Evolutionary conservation across 2,329 filamentous ascomycete genomes (phyloP), one percentile per base, ranked within the genome.

Genomic region (Parafenestella ontariensis): DNA sequence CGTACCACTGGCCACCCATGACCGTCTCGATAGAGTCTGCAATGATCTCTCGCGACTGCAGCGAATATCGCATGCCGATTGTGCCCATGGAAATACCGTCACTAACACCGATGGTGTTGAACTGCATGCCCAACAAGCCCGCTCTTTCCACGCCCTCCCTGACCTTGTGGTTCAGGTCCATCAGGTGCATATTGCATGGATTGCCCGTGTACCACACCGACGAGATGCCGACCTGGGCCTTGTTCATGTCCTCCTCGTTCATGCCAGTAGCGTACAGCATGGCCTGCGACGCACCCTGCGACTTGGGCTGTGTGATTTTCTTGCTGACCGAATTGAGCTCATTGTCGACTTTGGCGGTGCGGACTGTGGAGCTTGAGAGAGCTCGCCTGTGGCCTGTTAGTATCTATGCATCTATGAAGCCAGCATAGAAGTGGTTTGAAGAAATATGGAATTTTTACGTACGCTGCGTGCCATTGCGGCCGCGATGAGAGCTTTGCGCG

Each of bases 41-140:
- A 69, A 99, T 99, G 70, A 99, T 86, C 78, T 99, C 95, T 76
- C 95, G 86, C 65, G 91, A 96, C 81, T 98, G 95, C 47, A 97
- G 83, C 50, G 90, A 95, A 80, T 92, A 98, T 59, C 94, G 86
- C 95, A 99, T 99, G 68, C 96, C 95, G 31, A 89, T 91, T 43
- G 95, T 99, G 46, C 95, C 95, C 95, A 99, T 99, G 68, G 92
- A 96, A 69, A 99, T 99, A 54, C 87, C 95, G 76, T 99, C 95
- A 61, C 92, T 96, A 64, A 99, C 96, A 71, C 95, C 95, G 71
- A 99, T 91, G 56, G 96, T 99, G 83, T 99, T 99, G 86, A 99
- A 99, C 77, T 97, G 93, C 83, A 96, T 96, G 60, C 92, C 92
- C 56, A 96, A 84, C 58, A 99, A 83, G 20, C 92, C 91, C 26